These are phyloP conservation scores for Solanum bukasovii DNA, from an alignment of 257 asterid species.

Conservation along the genomic window DNA sequence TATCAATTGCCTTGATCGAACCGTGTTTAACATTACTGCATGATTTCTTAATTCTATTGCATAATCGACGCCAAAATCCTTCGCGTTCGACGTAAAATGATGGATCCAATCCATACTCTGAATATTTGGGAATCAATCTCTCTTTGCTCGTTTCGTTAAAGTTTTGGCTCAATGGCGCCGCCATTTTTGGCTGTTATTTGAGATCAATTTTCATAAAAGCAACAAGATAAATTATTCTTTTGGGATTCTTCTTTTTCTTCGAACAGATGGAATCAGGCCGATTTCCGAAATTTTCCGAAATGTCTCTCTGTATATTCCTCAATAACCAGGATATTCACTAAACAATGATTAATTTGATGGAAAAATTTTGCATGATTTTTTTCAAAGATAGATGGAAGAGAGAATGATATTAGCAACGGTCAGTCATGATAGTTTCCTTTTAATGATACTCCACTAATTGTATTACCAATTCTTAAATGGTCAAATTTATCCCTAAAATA, in stretches of 20 bases:
- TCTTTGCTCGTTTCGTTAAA: slow-evolving; percentile 7
- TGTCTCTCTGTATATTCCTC: neutral
- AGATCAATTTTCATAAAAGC: neutral
- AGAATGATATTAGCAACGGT: neutral
- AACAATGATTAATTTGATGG: neutral
- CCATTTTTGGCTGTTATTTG: neutral
- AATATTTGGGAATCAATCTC: neutral
- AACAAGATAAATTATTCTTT: neutral
- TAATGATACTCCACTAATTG: neutral
- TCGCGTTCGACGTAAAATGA: neutral
- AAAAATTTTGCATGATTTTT: neutral
- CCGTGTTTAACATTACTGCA: slow-evolving; percentile 15
- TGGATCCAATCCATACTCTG: slow-evolving; percentile 1
- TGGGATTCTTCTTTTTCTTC: neutral
- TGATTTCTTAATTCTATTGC: slow-evolving; percentile 10
- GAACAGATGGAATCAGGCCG: neutral
- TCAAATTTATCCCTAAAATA: neutral
- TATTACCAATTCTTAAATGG: neutral
- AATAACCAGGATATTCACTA: neutral
- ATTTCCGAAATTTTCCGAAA: neutral
- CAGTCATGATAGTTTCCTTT: neutral
- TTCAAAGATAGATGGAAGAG: neutral
- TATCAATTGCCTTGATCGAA: slow-evolving; percentile 18
- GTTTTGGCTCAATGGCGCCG: slow-evolving; percentile 1
- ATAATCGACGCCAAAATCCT: neutral